A percentile compares a stretch with the other conserved stretches of the same genome.
Evolutionary conservation across 345 rosid species (phyloP).

Genomic region (Lepidium didymum): DNA sequence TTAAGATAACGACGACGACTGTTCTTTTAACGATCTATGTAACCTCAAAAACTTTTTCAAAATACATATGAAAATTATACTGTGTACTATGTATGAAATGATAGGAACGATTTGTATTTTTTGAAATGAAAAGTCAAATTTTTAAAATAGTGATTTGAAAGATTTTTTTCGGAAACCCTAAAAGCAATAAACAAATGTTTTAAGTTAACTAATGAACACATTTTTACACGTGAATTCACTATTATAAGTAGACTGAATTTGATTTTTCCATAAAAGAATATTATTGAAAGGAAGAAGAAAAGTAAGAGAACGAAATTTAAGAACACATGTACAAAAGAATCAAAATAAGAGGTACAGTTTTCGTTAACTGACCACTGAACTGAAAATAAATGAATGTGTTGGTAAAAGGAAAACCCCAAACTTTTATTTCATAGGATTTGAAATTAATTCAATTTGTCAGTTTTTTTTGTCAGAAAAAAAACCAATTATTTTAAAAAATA

Average conservation of each 20-base stretch:
- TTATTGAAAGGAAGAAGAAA: background rate
- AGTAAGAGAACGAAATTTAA: background rate
- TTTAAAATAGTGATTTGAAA: too few relatives aligned
- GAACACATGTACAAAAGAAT: conserved; percentile 22
- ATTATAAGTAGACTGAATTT: background rate
- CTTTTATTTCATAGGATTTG: conserved; percentile 34
- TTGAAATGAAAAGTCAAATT: too few relatives aligned
- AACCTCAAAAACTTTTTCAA: too few relatives aligned
- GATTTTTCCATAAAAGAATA: background rate
- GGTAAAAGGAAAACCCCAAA: conserved; percentile 20
- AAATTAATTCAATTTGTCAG: conserved; percentile 28
- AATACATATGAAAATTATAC: too few relatives aligned
- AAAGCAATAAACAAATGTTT: background rate
- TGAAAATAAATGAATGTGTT: conserved; percentile 32
- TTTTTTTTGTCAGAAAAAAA: conserved; percentile 18
- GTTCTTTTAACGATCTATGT: too few relatives aligned
- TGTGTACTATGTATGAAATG: too few relatives aligned
- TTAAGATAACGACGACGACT: too few relatives aligned
- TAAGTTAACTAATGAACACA: background rate
- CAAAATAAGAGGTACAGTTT: conserved; percentile 24
- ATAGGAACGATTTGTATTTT: too few relatives aligned
- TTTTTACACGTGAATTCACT: background rate
- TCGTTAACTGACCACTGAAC: conserved; percentile 28
- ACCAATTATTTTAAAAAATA: background rate
- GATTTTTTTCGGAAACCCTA: background rate